These are phyloP conservation scores for Phytophthora cryptogea DNA, from an alignment of 352 stramenopile species.

Conservation along the genomic window DNA sequence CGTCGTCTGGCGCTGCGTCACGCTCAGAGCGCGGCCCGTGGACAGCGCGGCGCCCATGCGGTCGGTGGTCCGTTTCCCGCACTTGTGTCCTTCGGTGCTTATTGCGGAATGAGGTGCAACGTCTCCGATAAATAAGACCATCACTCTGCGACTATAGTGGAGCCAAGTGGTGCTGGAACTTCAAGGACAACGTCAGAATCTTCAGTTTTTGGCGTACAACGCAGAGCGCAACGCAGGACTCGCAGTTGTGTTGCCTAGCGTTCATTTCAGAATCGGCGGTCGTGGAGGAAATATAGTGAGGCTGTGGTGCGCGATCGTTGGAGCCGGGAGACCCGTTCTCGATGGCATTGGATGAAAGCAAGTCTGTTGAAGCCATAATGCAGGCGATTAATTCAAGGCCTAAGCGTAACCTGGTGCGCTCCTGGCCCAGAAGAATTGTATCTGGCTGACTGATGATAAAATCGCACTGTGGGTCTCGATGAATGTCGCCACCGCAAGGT, in stretches of 20 bases:
- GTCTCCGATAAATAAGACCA: slow-evolving; percentile 12
- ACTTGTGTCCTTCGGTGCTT: not conserved
- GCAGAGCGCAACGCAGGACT: no score
- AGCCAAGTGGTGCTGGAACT: slow-evolving; percentile 15
- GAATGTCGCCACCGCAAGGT: not conserved
- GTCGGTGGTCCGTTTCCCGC: not conserved
- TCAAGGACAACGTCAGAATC: slow-evolving; percentile 13
- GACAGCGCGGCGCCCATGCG: slow-evolving; percentile 29
- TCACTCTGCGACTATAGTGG: slow-evolving; percentile 27
- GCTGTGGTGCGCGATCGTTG: no score
- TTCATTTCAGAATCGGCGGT: no score
- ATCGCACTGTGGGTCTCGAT: slow-evolving; percentile 1
- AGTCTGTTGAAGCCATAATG: no score
- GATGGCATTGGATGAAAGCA: no score
- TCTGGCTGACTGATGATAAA: not conserved
- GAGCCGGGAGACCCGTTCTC: no score
- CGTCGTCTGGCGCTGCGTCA: slow-evolving; percentile 25
- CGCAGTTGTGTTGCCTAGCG: no score
- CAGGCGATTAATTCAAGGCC: no score
- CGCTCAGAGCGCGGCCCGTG: slow-evolving; percentile 14
- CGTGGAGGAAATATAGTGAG: no score
- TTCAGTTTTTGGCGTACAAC: slow-evolving; percentile 3
- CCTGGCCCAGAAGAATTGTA: not conserved
- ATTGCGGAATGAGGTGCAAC: slow-evolving; percentile 24
- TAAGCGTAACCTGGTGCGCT: not conserved